Evolutionary conservation across 306 rosid species (phyloP).

Genomic region (Senna tora): DNA sequence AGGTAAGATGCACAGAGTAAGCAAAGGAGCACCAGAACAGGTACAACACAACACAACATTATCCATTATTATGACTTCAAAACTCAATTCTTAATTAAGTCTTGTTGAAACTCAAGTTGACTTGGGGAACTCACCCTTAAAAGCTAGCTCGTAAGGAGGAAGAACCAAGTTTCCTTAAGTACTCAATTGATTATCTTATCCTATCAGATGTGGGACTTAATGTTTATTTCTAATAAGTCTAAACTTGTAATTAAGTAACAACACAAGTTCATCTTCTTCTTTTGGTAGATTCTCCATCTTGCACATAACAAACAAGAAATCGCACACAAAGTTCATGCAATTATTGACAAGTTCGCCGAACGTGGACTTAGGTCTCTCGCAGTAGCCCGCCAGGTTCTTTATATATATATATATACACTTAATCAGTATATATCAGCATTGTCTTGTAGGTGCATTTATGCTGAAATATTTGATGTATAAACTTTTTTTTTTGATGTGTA

Average conservation of each 20-base stretch:
- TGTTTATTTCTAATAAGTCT: too few relatives aligned
- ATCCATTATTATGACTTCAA: constrained; percentile 17
- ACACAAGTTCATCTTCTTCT: too few relatives aligned
- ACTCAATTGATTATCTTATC: too few relatives aligned
- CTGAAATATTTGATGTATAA: constrained; percentile 13
- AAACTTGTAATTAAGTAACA: too few relatives aligned
- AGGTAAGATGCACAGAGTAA: constrained; percentile 70
- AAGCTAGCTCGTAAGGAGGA: too few relatives aligned
- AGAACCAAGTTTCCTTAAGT: too few relatives aligned
- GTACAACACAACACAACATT: constrained; percentile 31
- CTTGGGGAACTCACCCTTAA: too few relatives aligned
- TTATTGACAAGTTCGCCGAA: constrained; percentile 74
- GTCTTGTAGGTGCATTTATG: not conserved
- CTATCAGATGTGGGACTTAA: too few relatives aligned
- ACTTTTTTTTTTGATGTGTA: constrained; percentile 2
- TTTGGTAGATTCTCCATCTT: constrained; percentile 62
- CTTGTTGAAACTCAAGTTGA: too few relatives aligned
- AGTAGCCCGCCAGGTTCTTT: constrained; percentile 59
- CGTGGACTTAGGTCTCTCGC: constrained; percentile 77
- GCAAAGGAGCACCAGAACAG: constrained; percentile 91
- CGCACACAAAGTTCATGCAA: constrained; percentile 53
- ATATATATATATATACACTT: too few relatives aligned
- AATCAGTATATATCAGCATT: too few relatives aligned
- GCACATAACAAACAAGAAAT: constrained; percentile 66
- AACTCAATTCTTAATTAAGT: not conserved